Conservation (phyloP, 1,284 basidiomycete species). For the Moniliella sp. region DNA sequence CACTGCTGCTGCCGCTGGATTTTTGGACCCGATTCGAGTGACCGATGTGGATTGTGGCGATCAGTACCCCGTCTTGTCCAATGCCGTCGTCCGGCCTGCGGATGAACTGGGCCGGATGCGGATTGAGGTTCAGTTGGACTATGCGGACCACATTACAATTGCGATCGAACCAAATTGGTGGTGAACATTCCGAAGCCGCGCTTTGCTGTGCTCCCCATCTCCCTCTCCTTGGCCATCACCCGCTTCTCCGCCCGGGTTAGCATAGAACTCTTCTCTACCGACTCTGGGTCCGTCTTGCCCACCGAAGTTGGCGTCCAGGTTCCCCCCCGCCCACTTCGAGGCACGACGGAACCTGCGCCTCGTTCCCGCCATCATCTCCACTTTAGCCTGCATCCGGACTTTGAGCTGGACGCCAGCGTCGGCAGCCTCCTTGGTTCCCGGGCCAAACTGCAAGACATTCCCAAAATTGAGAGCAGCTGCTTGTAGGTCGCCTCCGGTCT, state of each 20-base stretch:
- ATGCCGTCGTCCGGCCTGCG: conserved; percentile 38
- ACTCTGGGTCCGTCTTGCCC: conserved; percentile 6
- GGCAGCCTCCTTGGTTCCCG: conserved; percentile 39
- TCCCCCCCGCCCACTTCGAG: too few relatives aligned
- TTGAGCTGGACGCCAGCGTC: conserved; percentile 40
- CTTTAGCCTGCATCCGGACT: conserved; percentile 41
- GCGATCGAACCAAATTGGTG: conserved; percentile 41
- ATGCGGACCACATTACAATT: conserved; percentile 39
- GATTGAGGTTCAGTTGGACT: conserved; percentile 42
- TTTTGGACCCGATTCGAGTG: conserved; percentile 39
- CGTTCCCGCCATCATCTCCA: conserved; percentile 35
- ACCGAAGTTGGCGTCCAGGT: conserved; percentile 1
- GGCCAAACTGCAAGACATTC: conserved; percentile 43
- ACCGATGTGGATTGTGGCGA: conserved; percentile 40
- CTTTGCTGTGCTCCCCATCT: conserved; percentile 42
- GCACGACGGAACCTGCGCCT: conserved; percentile 32
- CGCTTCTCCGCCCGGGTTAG: conserved; percentile 39
- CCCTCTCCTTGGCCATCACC: conserved; percentile 39
- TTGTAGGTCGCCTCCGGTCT: conserved; percentile 38
- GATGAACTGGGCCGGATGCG: conserved; percentile 39
- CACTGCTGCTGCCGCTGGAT: conserved; percentile 3
- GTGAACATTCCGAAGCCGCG: conserved; percentile 42
- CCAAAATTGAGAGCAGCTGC: conserved; percentile 43
- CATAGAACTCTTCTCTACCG: conserved; percentile 5
- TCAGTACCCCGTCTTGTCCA: conserved; percentile 34